A percentile compares a stretch with the other conserved stretches of the same genome.
Evolutionary conservation across 495 filamentous ascomycete genomes (phyloP).

Genomic region (Tirmania nivea): DNA sequence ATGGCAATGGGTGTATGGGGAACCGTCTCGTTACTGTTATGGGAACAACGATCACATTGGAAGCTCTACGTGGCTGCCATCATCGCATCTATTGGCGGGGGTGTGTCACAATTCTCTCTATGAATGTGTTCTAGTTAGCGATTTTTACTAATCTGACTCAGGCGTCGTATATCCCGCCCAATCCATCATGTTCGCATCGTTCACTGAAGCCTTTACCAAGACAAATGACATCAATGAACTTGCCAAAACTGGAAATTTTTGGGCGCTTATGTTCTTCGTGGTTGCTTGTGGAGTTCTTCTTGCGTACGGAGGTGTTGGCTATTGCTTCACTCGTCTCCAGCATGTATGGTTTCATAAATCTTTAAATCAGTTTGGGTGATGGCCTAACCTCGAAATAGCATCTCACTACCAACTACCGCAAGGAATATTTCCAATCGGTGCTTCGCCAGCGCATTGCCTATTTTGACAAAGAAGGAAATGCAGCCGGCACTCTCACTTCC

Average conservation of each 20-base stretch:
- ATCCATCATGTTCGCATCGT: constrained; percentile 29
- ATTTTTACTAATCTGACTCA: constrained; percentile 10
- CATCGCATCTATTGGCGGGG: constrained; percentile 28
- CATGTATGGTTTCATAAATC: constrained; percentile 20
- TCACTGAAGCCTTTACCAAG: constrained; percentile 29
- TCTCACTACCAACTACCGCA: constrained; percentile 31
- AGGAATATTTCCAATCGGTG: constrained; percentile 38
- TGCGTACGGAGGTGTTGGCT: constrained; percentile 33
- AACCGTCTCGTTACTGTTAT: constrained; percentile 26
- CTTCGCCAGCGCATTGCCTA: constrained; percentile 34
- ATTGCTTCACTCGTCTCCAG: constrained; percentile 28
- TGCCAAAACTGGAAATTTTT: constrained; percentile 29
- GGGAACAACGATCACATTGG: constrained; percentile 29
- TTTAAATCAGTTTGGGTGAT: not conserved
- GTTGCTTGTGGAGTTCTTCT: constrained; percentile 30
- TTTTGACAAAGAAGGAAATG: constrained; percentile 32
- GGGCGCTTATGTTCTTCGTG: constrained; percentile 44
- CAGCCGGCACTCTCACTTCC: constrained; percentile 29
- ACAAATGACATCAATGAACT: constrained; percentile 22
- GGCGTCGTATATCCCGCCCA: constrained; percentile 26
- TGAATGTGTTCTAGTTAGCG: not conserved
- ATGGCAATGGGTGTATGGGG: constrained; percentile 21
- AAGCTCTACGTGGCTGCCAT: constrained; percentile 28
- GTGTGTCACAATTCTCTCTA: constrained; percentile 20
- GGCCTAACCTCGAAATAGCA: constrained; percentile 19